Evolutionary conservation across 495 filamentous ascomycete genomes (phyloP).

Genomic region (Hypoxylon cercidicola): DNA sequence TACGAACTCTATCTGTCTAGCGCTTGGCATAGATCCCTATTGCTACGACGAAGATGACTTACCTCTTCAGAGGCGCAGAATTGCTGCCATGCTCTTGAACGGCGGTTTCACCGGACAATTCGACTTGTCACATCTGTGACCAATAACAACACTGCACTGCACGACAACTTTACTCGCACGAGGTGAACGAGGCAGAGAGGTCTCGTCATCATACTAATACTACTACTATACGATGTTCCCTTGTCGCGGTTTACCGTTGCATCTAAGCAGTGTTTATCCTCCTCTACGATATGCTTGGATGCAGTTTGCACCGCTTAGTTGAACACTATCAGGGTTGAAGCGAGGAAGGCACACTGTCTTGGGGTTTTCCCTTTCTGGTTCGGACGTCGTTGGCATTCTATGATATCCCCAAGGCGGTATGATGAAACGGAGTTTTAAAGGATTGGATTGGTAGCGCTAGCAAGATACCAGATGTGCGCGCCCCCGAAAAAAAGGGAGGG

Average conservation of each 20-base stretch:
- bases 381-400: constrained; percentile 14
- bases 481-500: constrained; percentile 1
- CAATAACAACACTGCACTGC: not conserved
- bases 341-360: not conserved
- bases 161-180: not conserved
- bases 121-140: constrained; percentile 46
- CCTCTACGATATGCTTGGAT: too few relatives aligned
- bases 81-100: constrained; percentile 76
- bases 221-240: too few relatives aligned
- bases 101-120: constrained; percentile 67
- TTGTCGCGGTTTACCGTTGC: too few relatives aligned
- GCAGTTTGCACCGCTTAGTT: too few relatives aligned
- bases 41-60: constrained; percentile 68
- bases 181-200: too few relatives aligned
- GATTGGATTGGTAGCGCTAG: constrained; percentile 1
- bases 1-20: constrained; percentile 76
- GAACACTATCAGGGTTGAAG: too few relatives aligned
- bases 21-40: constrained; percentile 70
- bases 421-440: constrained; percentile 19
- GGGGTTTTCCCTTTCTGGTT: constrained; percentile 6
- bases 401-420: constrained; percentile 32
- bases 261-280: too few relatives aligned
- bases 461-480: not conserved
- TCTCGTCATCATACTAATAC: too few relatives aligned
- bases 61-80: constrained; percentile 65